Evolutionary conservation across 2,329 filamentous ascomycete genomes (phyloP).

Genomic region (Xylaria sp.): DNA sequence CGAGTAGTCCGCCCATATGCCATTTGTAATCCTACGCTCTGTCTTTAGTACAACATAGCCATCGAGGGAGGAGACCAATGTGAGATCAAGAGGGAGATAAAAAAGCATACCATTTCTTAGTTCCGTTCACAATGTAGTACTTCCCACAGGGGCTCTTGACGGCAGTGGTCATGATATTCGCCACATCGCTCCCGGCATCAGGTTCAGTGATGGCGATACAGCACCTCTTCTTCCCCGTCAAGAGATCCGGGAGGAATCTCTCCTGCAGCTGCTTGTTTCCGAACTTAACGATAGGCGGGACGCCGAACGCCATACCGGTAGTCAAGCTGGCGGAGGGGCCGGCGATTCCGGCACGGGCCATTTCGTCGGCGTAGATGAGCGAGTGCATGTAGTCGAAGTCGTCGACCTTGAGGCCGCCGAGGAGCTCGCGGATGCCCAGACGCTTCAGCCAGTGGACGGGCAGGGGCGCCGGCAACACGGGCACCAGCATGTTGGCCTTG

Average conservation of each 20-base stretch:
- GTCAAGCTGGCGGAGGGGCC: slow-evolving; percentile 74
- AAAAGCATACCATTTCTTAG: slow-evolving; percentile 72
- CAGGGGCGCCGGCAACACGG: slow-evolving; percentile 73
- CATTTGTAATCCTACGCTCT: slow-evolving; percentile 70
- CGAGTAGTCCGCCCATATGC: slow-evolving; percentile 73
- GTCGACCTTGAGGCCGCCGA: slow-evolving; percentile 73
- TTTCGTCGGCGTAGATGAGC: slow-evolving; percentile 77
- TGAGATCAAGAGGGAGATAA: neutral
- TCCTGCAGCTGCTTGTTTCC: slow-evolving; percentile 70
- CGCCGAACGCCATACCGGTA: slow-evolving; percentile 76
- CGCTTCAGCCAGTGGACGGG: slow-evolving; percentile 74
- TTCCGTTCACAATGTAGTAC: slow-evolving; percentile 76
- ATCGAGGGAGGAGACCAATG: too few species aligned
- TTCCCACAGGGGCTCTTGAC: slow-evolving; percentile 69
- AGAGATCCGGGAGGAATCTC: slow-evolving; percentile 72
- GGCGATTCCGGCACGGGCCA: slow-evolving; percentile 70
- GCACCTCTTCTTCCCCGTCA: slow-evolving; percentile 71
- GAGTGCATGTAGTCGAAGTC: slow-evolving; percentile 79
- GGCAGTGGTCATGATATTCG: slow-evolving; percentile 76
- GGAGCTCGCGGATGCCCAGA: slow-evolving; percentile 72
- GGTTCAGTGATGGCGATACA: slow-evolving; percentile 86
- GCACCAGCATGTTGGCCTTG: slow-evolving; percentile 74
- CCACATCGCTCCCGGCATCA: slow-evolving; percentile 77
- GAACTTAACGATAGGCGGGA: slow-evolving; percentile 77
- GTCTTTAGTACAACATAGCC: neutral